Evolutionary conservation across 1,284 basidiomycete species (phyloP).

Genomic region (Boletus smithii): DNA sequence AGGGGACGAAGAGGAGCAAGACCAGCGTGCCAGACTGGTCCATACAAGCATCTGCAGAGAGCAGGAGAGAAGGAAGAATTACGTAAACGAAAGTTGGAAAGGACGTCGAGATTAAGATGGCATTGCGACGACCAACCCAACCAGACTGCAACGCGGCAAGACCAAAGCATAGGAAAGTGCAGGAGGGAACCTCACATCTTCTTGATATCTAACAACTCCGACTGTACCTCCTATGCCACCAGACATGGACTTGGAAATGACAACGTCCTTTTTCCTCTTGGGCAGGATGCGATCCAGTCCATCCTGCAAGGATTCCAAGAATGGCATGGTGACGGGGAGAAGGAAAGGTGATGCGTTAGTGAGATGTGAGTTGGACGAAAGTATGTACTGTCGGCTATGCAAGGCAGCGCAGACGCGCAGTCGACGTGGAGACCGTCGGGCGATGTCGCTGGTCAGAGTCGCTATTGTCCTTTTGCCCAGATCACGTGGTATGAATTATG

Average conservation of each 20-base stretch:
- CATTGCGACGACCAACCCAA: slow-evolving; percentile 8
- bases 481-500: slow-evolving; percentile 24
- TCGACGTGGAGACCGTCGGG: slow-evolving; percentile 2
- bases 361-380: neutral
- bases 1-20: slow-evolving; percentile 59
- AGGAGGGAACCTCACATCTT: slow-evolving; percentile 54
- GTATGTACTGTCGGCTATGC: slow-evolving; percentile 14
- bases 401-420: slow-evolving; percentile 19
- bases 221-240: slow-evolving; percentile 55
- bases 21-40: slow-evolving; percentile 48
- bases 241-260: slow-evolving; percentile 35
- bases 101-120: slow-evolving; percentile 24
- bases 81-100: slow-evolving; percentile 43
- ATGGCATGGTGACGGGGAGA: slow-evolving; percentile 12
- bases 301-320: slow-evolving; percentile 30
- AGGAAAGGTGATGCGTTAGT: neutral
- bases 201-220: slow-evolving; percentile 60
- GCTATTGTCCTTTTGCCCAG: neutral
- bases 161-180: slow-evolving; percentile 7
- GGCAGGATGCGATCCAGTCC: slow-evolving; percentile 33
- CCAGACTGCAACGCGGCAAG: slow-evolving; percentile 16
- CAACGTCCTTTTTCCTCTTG: slow-evolving; percentile 3
- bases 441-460: too few species aligned
- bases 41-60: slow-evolving; percentile 36
- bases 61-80: slow-evolving; percentile 47